These are phyloP conservation scores for Clonostachys solani DNA, from an alignment of 2,329 filamentous ascomycete species.

Conservation along the genomic window DNA sequence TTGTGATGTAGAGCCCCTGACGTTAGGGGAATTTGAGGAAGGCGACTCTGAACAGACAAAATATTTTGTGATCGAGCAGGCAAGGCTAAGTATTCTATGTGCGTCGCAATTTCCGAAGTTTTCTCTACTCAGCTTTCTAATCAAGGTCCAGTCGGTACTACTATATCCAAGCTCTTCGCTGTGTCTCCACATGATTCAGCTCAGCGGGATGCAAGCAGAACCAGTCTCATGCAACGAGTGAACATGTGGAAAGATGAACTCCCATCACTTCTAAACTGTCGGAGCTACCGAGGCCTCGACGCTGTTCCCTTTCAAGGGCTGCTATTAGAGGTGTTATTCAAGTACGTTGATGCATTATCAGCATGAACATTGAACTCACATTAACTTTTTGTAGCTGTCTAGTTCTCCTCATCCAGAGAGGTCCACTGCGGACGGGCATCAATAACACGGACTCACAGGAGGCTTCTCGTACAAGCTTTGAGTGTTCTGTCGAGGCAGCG, in stretches of 20 bases:
- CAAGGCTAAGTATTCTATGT: background rate
- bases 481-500: background rate
- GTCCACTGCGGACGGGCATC: no score
- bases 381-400: background rate
- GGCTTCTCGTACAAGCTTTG: no score
- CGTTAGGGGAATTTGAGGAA: background rate
- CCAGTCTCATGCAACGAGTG: background rate
- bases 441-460: no score
- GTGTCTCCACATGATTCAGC: background rate
- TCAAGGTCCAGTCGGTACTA: background rate
- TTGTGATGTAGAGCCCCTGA: slow-evolving; percentile 2
- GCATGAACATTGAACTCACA: background rate
- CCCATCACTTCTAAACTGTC: background rate
- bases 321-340: background rate
- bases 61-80: background rate
- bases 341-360: background rate
- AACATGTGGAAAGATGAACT: background rate
- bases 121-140: background rate
- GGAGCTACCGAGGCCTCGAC: background rate
- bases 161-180: background rate
- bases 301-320: background rate
- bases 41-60: background rate
- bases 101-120: background rate
- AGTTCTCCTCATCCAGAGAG: background rate
- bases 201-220: background rate